These are phyloP conservation scores for Theobroma grandiflorum DNA, from an alignment of 441 rosid genomes.

Conservation along the genomic window DNA sequence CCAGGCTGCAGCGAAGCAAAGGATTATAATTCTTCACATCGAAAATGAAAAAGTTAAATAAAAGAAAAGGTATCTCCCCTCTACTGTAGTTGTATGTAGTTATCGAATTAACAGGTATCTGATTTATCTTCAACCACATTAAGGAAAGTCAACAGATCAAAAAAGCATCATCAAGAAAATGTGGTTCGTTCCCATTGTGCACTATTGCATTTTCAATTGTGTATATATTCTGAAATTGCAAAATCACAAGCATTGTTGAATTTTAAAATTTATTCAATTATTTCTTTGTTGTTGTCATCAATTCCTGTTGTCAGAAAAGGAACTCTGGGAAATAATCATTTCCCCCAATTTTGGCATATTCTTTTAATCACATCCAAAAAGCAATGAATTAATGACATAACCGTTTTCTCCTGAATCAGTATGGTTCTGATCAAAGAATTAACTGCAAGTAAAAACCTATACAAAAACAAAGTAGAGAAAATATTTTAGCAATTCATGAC, in stretches of 20 bases:
- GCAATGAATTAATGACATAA: conserved; percentile 16
- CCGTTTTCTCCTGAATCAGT: conserved; percentile 13
- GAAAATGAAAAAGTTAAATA: not conserved
- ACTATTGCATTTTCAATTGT: not conserved
- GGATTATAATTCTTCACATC: not conserved
- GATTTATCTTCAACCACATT: not conserved
- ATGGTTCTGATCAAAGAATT: not conserved
- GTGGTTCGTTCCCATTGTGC: not conserved
- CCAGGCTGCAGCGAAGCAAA: not conserved
- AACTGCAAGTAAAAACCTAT: not conserved
- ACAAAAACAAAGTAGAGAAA: not conserved
- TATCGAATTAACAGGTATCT: not conserved
- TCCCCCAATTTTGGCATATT: conserved; percentile 5
- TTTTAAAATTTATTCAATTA: not conserved
- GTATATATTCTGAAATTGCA: conserved; percentile 14
- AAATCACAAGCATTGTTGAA: conserved; percentile 11
- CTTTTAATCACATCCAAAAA: conserved; percentile 3
- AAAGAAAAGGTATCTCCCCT: not conserved
- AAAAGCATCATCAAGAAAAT: conserved; percentile 4
- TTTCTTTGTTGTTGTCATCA: not conserved
- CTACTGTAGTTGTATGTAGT: not conserved
- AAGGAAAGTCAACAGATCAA: conserved; percentile 13
- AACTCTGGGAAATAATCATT: not conserved
- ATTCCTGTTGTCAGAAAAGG: conserved; percentile 5
- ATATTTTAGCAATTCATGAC: not conserved